These are phyloP conservation scores for Syzygium oleosum DNA, from an alignment of 345 rosid genomes.

Conservation along the genomic window DNA sequence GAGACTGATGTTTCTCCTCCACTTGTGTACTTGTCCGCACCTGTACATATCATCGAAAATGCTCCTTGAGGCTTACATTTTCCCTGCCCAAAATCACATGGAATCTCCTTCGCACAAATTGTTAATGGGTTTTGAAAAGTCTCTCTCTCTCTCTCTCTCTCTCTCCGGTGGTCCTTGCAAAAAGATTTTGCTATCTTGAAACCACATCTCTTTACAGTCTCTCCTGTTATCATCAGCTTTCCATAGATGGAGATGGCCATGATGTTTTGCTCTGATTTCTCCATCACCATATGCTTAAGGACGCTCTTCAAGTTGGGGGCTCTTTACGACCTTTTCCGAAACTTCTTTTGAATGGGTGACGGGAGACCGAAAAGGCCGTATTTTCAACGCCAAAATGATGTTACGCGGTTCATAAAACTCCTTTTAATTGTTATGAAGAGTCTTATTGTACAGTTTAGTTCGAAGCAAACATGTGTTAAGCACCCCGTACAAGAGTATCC, in stretches of 20 bases:
- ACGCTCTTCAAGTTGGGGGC: not conserved
- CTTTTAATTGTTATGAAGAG: not conserved
- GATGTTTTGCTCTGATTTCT: not conserved
- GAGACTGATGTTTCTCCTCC: not conserved
- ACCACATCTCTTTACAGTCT: not conserved
- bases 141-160: not conserved
- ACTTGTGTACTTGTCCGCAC: not conserved
- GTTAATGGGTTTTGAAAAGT: not conserved
- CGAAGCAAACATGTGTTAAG: not conserved
- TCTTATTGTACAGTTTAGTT: rapidly evolving
- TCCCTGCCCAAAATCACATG: not conserved
- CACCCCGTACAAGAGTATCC: not conserved
- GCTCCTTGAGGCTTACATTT: not conserved
- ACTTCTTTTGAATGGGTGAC: not conserved
- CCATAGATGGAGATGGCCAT: not conserved
- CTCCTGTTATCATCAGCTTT: not conserved
- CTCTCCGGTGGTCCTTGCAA: not conserved
- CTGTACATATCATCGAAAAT: not conserved
- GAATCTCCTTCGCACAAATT: not conserved
- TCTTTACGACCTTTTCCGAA: not conserved
- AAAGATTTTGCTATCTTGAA: not conserved
- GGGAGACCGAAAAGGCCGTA: not conserved
- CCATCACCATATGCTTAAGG: not conserved
- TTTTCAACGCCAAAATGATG: no score
- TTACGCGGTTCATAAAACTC: not conserved